phyloP scores from a whole-genome alignment of 2,329 filamentous ascomycete genomes.

The Aspergillus fructus region DNA sequence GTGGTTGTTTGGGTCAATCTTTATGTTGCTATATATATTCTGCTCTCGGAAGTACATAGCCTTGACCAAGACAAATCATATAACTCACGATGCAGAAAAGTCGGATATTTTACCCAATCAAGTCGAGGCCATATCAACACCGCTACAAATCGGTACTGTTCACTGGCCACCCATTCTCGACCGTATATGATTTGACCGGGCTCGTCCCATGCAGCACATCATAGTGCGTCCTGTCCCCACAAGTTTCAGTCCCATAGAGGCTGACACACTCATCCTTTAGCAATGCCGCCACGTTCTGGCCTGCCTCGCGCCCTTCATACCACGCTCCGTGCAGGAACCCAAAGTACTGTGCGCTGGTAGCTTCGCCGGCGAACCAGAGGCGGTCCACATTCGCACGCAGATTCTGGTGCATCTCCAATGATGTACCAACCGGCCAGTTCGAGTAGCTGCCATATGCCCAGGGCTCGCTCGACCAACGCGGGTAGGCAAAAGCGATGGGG shows the following conservation, averaged over 20 bases:
- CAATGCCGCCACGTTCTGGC: conserved; percentile 33
- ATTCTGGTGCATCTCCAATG: conserved; percentile 66
- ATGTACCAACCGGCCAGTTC: conserved; percentile 66
- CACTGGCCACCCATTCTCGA: conserved; percentile 30
- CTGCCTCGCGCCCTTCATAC: conserved; percentile 54
- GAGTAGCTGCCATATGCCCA: conserved; percentile 63
- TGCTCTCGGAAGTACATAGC: too few species aligned
- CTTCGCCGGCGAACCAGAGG: conserved; percentile 66
- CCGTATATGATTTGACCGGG: conserved; percentile 27
- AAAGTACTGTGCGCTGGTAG: conserved; percentile 62
- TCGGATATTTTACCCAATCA: too few species aligned
- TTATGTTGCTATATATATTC: too few species aligned
- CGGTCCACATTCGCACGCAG: conserved; percentile 62
- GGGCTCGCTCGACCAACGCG: conserved; percentile 54
- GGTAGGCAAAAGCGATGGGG: conserved; percentile 61
- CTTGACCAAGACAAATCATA: too few species aligned
- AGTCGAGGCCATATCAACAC: neutral
- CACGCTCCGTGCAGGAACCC: conserved; percentile 66
- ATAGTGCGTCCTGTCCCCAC: conserved; percentile 27
- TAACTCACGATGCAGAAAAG: too few species aligned
- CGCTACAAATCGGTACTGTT: conserved; percentile 22
- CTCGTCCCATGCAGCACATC: conserved; percentile 31
- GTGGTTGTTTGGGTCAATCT: too few species aligned
- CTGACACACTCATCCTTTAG: conserved; percentile 20
- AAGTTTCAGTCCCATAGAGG: conserved; percentile 9